Conservation (phyloP, 2,329 filamentous ascomycete genomes). For the Cercospora zeae-maydis region DNA sequence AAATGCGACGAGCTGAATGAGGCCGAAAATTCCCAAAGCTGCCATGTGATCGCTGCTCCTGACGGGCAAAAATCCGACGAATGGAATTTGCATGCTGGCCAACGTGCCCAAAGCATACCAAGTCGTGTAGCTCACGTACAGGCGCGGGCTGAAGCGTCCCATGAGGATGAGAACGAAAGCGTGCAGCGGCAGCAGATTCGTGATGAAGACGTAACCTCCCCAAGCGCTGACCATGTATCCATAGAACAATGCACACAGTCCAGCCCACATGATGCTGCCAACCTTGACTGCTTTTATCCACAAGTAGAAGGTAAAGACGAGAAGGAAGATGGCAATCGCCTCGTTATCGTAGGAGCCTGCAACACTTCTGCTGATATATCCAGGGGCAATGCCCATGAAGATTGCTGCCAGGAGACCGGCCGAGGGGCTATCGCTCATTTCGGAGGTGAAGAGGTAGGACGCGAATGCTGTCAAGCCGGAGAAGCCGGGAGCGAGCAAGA, state of each 20-base stretch:
- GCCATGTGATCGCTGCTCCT: constrained; percentile 99
- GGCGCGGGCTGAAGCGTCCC: constrained; percentile 88
- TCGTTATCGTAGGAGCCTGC: constrained; percentile 99
- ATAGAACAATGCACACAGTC: constrained; percentile 90
- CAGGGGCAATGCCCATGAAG: constrained; percentile 97
- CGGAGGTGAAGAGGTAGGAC: constrained; percentile 90
- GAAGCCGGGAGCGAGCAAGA: constrained; percentile 89
- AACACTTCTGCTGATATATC: constrained; percentile 96
- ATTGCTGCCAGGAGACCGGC: constrained; percentile 89
- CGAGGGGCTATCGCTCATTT: constrained; percentile 93
- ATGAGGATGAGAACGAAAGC: constrained; percentile 92
- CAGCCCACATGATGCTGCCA: constrained; percentile 95
- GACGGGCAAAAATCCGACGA: constrained; percentile 94
- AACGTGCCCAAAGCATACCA: constrained; percentile 96
- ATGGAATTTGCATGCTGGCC: constrained; percentile 98
- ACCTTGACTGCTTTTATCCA: constrained; percentile 99
- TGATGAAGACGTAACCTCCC: constrained; percentile 99
- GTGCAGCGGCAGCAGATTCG: constrained; percentile 91
- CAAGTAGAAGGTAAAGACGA: constrained; percentile 97
- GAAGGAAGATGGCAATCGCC: constrained; percentile 96
- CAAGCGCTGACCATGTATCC: constrained; percentile 99
- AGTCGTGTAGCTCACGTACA: constrained; percentile 96
- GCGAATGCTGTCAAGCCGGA: constrained; percentile 92
- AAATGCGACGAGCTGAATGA: constrained; percentile 89
- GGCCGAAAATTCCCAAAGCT: constrained; percentile 88